These are phyloP conservation scores for Crithidia mellificae DNA, from an alignment of 208 protist genomes.

Conservation along the genomic window DNA sequence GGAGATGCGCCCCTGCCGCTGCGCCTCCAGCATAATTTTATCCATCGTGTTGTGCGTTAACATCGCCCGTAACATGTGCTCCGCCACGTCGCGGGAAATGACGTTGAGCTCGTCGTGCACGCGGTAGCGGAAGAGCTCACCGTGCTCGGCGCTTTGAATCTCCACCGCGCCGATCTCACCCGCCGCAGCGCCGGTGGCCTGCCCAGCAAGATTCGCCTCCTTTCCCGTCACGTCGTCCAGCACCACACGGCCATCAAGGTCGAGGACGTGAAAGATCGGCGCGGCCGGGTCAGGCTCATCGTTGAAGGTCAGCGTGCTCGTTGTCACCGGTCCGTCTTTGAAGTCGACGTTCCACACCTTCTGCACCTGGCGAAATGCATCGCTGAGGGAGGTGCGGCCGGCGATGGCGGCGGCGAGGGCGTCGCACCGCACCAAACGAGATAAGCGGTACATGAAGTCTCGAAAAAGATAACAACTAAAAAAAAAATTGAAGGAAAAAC, in stretches of 20 bases:
- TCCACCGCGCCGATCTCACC: background rate
- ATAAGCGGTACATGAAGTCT: conserved; percentile 21
- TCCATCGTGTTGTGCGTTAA: conserved; percentile 92
- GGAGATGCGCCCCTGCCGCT: conserved; percentile 95
- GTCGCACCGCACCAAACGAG: conserved; percentile 22
- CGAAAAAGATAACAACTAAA: conserved; percentile 6
- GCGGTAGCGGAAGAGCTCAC: conserved; percentile 31
- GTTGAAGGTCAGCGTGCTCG: conserved; percentile 53
- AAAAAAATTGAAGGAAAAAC: too few relatives aligned
- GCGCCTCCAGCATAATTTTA: conserved; percentile 91
- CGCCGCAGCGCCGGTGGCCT: too few relatives aligned
- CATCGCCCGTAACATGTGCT: conserved; percentile 94
- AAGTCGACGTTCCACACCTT: conserved; percentile 78
- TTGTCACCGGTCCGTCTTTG: conserved; percentile 42
- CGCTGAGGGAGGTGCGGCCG: conserved; percentile 30
- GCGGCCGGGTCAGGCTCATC: conserved; percentile 34
- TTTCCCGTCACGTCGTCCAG: conserved; percentile 13
- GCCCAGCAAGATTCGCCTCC: too few relatives aligned
- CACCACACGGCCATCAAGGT: conserved; percentile 54
- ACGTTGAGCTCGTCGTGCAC: conserved; percentile 26
- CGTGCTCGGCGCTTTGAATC: conserved; percentile 16
- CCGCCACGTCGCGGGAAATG: conserved; percentile 33
- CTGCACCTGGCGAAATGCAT: conserved; percentile 47
- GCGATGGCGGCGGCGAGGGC: conserved; percentile 28
- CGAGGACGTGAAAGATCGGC: conserved; percentile 67